A percentile compares a stretch with the other conserved stretches of the same genome.
Conservation (phyloP, 441 rosid genomes). For the Croton setiger region DNA sequence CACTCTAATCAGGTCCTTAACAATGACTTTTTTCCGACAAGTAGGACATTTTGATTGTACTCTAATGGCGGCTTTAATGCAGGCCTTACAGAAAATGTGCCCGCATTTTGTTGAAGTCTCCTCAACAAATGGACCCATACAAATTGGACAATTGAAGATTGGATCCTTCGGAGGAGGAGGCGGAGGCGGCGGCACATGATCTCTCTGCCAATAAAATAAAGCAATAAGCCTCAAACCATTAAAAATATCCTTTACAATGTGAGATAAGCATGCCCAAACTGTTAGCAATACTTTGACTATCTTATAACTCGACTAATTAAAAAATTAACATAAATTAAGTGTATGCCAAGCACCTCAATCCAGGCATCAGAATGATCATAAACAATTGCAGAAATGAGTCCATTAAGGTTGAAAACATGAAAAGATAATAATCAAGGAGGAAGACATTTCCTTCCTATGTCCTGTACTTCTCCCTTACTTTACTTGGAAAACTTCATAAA, state of each 20-base stretch:
- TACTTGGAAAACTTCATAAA: too few species aligned
- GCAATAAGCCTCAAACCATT: constrained; percentile 6
- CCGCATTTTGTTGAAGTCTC: constrained; percentile 93
- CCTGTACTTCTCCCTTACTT: too few species aligned
- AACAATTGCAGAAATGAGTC: neutral
- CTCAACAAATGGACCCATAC: constrained; percentile 68
- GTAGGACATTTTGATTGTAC: constrained; percentile 76
- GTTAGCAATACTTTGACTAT: neutral
- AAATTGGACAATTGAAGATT: constrained; percentile 81
- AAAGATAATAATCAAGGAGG: neutral
- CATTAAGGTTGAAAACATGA: neutral
- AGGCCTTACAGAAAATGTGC: constrained; percentile 85
- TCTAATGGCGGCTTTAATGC: constrained; percentile 61
- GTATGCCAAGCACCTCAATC: neutral
- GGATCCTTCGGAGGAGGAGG: constrained; percentile 58
- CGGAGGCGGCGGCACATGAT: constrained; percentile 24
- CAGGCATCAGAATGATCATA: neutral
- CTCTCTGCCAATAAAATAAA: constrained; percentile 37
- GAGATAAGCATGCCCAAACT: neutral
- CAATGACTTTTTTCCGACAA: constrained; percentile 63
- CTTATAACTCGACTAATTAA: neutral
- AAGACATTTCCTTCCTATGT: too few species aligned
- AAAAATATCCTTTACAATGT: neutral
- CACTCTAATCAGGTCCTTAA: constrained; percentile 68
- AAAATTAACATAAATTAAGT: neutral